Evolutionary conservation across 805 yeast species (phyloP).

Genomic region (Vanderwaltozyma yarrowii): DNA sequence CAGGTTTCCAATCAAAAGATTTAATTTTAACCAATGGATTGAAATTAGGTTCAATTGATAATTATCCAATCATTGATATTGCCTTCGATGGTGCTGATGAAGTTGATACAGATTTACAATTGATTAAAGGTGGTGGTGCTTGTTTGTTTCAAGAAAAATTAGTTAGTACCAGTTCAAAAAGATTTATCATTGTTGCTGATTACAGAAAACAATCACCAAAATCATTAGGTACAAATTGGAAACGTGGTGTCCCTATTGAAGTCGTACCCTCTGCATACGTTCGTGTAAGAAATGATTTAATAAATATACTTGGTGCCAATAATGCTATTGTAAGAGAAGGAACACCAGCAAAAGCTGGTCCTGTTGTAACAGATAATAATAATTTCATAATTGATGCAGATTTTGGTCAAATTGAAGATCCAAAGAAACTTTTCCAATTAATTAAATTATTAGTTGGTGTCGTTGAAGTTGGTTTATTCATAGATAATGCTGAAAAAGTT

Average conservation of each 20-base stretch:
- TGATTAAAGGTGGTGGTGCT: slow-evolving; percentile 98
- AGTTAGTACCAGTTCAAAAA: slow-evolving; percentile 70
- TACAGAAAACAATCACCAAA: slow-evolving; percentile 67
- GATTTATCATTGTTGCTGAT: slow-evolving; percentile 86
- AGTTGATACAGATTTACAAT: slow-evolving; percentile 68
- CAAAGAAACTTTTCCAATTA: slow-evolving; percentile 44
- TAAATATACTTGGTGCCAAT: slow-evolving; percentile 34
- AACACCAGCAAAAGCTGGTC: slow-evolving; percentile 90
- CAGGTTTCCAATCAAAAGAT: slow-evolving; percentile 92
- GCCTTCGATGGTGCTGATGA: slow-evolving; percentile 99
- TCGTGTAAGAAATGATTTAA: slow-evolving; percentile 58
- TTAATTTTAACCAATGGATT: slow-evolving; percentile 76
- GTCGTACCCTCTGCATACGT: slow-evolving; percentile 83
- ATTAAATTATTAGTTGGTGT: slow-evolving; percentile 82
- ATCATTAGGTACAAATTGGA: slow-evolving; percentile 71
- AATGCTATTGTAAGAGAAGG: slow-evolving; percentile 73
- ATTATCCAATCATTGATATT: slow-evolving; percentile 71
- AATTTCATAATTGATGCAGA: slow-evolving; percentile 89
- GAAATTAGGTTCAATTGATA: slow-evolving; percentile 70
- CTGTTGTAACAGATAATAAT: slow-evolving; percentile 91
- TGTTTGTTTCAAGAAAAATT: slow-evolving; percentile 94
- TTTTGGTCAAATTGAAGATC: slow-evolving; percentile 61
- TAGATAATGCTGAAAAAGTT: slow-evolving; percentile 57
- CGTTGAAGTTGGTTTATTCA: slow-evolving; percentile 90
- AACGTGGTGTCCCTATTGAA: slow-evolving; percentile 89